phyloP scores from a whole-genome alignment of 768 basidiomycete species.

The Gymnopilus dilepis region DNA sequence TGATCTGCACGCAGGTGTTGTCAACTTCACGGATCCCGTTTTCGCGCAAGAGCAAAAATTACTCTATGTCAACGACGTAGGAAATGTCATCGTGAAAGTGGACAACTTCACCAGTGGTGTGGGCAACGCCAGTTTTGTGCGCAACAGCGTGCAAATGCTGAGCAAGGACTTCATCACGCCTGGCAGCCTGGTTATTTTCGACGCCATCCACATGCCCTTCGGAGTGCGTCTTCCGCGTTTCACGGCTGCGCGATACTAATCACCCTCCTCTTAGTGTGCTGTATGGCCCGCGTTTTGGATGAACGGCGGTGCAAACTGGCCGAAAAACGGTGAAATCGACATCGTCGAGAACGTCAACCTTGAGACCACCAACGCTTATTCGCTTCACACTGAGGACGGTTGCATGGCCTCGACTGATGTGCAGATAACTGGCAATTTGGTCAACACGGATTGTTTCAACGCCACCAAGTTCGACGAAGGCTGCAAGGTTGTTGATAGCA shows the following conservation, averaged over 20 bases:
- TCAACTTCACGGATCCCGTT: slow-evolving; percentile 15
- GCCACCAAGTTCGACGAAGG: not conserved
- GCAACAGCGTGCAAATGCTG: slow-evolving; percentile 12
- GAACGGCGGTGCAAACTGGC: slow-evolving; percentile 15
- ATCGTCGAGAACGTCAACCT: slow-evolving; percentile 15
- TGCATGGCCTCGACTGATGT: slow-evolving; percentile 2
- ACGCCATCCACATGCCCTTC: slow-evolving; percentile 8
- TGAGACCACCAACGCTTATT: slow-evolving; percentile 8
- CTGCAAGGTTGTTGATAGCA: slow-evolving; percentile 4
- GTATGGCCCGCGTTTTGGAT: slow-evolving; percentile 14
- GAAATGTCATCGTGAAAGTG: slow-evolving; percentile 12
- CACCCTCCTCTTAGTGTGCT: not conserved
- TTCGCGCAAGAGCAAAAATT: slow-evolving; percentile 8
- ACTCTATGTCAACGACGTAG: slow-evolving; percentile 2
- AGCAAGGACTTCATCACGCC: slow-evolving; percentile 11
- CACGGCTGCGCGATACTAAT: not conserved
- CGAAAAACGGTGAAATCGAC: slow-evolving; percentile 9
- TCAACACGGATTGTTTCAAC: slow-evolving; percentile 9
- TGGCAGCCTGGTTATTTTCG: slow-evolving; percentile 4
- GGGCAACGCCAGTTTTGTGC: not conserved
- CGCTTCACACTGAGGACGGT: slow-evolving; percentile 7
- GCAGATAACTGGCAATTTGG: not conserved
- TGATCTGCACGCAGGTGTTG: not conserved
- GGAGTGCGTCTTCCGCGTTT: not conserved
- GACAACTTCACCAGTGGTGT: slow-evolving; percentile 8